Evolutionary conservation across 768 basidiomycete genomes (phyloP), one percentile per base, ranked within the genome.

Genomic region (Chalciporus sphaerocephalus): DNA sequence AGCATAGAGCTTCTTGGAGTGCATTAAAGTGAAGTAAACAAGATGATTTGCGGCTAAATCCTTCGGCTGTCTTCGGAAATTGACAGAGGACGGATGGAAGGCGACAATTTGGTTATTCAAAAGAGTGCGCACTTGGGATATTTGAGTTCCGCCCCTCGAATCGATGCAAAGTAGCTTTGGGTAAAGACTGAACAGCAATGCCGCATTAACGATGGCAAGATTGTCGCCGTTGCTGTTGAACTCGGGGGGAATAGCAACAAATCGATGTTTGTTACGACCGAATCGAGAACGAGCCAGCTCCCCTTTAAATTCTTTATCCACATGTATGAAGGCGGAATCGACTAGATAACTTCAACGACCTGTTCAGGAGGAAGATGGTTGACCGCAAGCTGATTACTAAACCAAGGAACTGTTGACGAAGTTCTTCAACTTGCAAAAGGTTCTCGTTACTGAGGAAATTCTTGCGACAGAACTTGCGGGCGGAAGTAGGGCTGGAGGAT

Each of bases 361-460:
- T 38, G 42, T 54, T 32, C 38, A 52, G 15, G 16, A 9, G 20
- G 18, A 20, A 47, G 33, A n/a, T 16, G 33, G 15, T 16, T 17
- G 16, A 41, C 27, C 59, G 18, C n/a, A 42, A 16, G 17, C 44
- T 22, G 12, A 16, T 24, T 22, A 28, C 66, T 51, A 57, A 88
- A 75, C 84, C 81, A 44, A 92, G 69, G 51, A 91, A 80, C 61
- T 99, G 95, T 58, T 93, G 92, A 22, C 94, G 82, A 27, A 97
- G 75, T 59, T 97, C 95, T 64, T 98, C 95, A 23, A 99, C 95
- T 66, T 96, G 92, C 67, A 92, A 85, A 40, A 99, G 70, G 60
- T 92, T 97, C 83, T 92, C 91, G 54, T 92, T 81, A 52, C 88
- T 92, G 27, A 95, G 71, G 54, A 80, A 94, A 59, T 88, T 88